Conservation (phyloP, 2,329 filamentous ascomycete species). For the Rutstroemia sp. region DNA sequence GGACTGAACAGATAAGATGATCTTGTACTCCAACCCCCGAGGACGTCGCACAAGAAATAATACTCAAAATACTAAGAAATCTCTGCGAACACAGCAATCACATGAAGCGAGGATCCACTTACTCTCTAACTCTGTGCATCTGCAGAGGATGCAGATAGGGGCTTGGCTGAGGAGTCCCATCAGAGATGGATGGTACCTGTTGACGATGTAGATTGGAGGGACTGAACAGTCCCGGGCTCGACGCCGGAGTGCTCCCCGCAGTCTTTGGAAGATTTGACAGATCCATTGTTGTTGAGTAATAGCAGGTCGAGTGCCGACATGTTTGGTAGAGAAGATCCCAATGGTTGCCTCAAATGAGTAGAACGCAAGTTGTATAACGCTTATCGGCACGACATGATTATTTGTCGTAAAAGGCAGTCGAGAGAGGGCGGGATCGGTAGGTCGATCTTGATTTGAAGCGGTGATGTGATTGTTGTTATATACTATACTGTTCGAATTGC, state of each 20-base stretch:
- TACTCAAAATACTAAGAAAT: neutral
- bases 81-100: neutral
- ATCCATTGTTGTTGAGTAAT: constrained; percentile 27
- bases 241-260: constrained; percentile 49
- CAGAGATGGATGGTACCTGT: constrained; percentile 37
- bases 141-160: constrained; percentile 65
- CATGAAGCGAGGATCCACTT: constrained; percentile 33
- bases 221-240: constrained; percentile 55
- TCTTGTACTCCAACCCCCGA: too few species aligned
- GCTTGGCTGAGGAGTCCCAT: constrained; percentile 44
- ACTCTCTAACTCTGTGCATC: constrained; percentile 70
- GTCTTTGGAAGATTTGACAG: constrained; percentile 18
- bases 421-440: neutral
- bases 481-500: neutral
- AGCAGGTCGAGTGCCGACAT: constrained; percentile 14
- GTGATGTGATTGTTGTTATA: neutral
- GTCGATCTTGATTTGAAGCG: too few species aligned
- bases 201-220: constrained; percentile 35
- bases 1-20: neutral
- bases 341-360: constrained; percentile 1
- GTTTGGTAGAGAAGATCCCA: constrained; percentile 9
- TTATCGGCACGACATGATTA: constrained; percentile 1
- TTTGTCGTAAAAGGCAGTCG: neutral
- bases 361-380: neutral
- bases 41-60: too few species aligned